Evolutionary conservation across 2,329 filamentous ascomycete genomes (phyloP), one percentile per base, ranked within the genome.

Genomic region (Tolypocladium cylindrosporum): DNA sequence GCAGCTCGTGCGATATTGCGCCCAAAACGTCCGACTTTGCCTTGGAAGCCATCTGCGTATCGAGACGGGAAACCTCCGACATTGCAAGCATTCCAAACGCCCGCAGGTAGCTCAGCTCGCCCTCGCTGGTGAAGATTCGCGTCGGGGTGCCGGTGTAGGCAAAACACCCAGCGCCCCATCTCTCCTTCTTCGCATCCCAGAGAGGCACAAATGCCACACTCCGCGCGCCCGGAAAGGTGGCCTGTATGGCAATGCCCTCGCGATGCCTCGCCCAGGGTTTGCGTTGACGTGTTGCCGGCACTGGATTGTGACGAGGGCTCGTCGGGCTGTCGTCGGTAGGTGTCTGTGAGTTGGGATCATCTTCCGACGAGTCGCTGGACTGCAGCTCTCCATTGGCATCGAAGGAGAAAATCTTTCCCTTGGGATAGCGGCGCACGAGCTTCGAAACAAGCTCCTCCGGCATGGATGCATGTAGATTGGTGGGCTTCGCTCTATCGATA

Each of bases 1-100:
- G 75, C 16, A 87, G 69, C 64, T 87, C 84, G 63, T 87, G 84
- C 3, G 79, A 83, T 7, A 87, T 77, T 1, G 79, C 84, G 0
- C 80, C 79, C 9, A 87, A 75, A 41, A 84, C 79, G 58, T 85
- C 81, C 1, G 78, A 77, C 65, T 84, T 84, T 39, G 80, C 77
- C 56, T 72, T 76, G 40, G 77, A 74, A 0, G 73, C 71, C 11
- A 68, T 64, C 13, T 68, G 57, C 0, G 70, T 64, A 13, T 74
- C 67, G 5, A 82, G 60, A 2, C 79, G 73, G 0, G 78, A 75
- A 1, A 86, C 71, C 56, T 86, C 82, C 0, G 79, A 75, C 74
- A 84, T 83, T 19, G 82, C 79, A 0, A 78, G 77, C 56, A 79
- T 77, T 0, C 76, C 77, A 60, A 84, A 83, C 0, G 77, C 78